Base-by-base conservation (phyloP, 345 rosid species). In the Schrenkiella parvula region DNA sequence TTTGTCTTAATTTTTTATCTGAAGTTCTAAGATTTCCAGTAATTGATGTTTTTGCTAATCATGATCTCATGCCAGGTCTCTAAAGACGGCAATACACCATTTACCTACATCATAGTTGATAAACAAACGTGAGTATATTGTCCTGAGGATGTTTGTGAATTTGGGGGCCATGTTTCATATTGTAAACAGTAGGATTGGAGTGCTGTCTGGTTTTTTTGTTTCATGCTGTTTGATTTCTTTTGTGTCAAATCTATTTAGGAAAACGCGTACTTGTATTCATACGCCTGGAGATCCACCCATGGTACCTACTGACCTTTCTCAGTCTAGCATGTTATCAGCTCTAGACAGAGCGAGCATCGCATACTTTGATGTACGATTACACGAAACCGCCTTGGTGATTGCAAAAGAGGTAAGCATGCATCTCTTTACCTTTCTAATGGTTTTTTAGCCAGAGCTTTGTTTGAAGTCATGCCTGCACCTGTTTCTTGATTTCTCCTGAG, bases 261-360 rank as follows among this genome's bases (percentile, higher is more conserved):
- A 86, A 79, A 93, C 96, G 17, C 96, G 98, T 6, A 93, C 98
- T 26, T 93, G 97, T 78, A 93, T 91, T 64, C 91, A 91, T 60
- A 88, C 96, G 21, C 89, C 92, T 26, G 98, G 96, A 64, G 28
- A 77, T 47, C 98, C 97, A 60, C 88, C 83, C 37, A 79, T 91
- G 89, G 59, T 46, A 63, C 88, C 89, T 1, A 81, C 78, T 44
- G 97, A 89, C 22, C 83, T 93, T 66, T 64, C 87, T 51, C 74
- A 57, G 1, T 70, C 86, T 60, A 72, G 57, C 39, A 73, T 91
- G 67, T 50, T 60, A 68, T 80, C 89, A 50, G 95, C 91, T 44
- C 47, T 93, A 54, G 82, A 81, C 70, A 86, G 83, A 59, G 92
- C 84, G 28, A 82, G 76, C 46, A 7, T 93, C 38, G 86, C 77